Evolutionary conservation across 2,329 filamentous ascomycete species (phyloP), one percentile per base, ranked within the genome.

Genomic region (Colletotrichum chrysophilum): DNA sequence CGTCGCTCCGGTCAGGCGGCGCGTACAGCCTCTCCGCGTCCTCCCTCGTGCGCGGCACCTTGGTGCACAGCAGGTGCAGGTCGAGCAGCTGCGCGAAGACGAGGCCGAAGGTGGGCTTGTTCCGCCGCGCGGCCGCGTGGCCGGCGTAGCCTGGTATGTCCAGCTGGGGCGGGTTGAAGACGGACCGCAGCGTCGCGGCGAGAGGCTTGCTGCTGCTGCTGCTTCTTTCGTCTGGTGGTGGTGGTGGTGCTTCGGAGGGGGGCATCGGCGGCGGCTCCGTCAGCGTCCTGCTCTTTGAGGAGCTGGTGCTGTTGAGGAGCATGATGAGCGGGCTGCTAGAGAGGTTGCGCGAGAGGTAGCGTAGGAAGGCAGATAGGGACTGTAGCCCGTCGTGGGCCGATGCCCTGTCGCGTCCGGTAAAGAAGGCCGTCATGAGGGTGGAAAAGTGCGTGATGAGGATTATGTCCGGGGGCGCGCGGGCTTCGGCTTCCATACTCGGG

Each of bases 391-490:
- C 79, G 81, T 92, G 90, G 2, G 90, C 91, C 55, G 84, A 79
- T 5, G 83, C 79, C 75, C 84, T 88, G 78, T 87, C 85, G 75
- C 86, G 86, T 71, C 86, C 85, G 3, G 88, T 83, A 82, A 92
- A 92, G 65, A 92, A 85, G 6, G 86, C 81, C 30, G 86, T 87
- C 24, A 92, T 85, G 5, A 92, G 84, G 18, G 84, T 79, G 3
- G 89, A 88, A 79, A 91, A 87, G 81, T 91, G 89, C 9, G 90
- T 91, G 70, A 92, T 82, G 69, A 92, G 83, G 61, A 93, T 85
- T 52, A 92, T 82, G 70, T 88, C 86, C 9, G 87, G 87, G 14
- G 79, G 69, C n/a, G 68, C 36, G 7, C 56, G 36, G 30, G 24
- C 36, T n/a, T 24, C 21, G 70, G 58, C 24, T 43, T 24, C 60